Evolutionary conservation across 2,329 filamentous ascomycete species (phyloP).

Genomic region (Fusarium sp.): DNA sequence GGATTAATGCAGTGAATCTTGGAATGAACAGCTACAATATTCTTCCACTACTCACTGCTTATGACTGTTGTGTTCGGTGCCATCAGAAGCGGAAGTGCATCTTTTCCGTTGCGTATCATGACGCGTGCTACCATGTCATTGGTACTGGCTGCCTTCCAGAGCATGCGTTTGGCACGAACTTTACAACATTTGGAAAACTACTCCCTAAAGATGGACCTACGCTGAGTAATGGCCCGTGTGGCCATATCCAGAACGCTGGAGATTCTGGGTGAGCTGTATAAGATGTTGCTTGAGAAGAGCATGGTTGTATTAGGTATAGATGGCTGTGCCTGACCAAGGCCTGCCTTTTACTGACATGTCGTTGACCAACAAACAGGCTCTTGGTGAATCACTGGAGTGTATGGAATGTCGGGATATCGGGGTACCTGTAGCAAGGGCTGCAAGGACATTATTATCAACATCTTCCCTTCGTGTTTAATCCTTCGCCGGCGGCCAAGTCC

Average conservation of each 20-base stretch:
- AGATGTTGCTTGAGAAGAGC: no score
- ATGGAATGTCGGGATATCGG: no score
- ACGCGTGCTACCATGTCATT: neutral
- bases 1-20: neutral
- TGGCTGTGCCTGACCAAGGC: rapidly evolving
- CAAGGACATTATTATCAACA: neutral
- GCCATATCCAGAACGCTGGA: neutral
- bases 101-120: neutral
- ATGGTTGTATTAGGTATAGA: no score
- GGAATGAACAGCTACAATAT: neutral
- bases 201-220: neutral
- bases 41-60: neutral
- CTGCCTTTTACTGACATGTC: rapidly evolving
- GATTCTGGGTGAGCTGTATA: neutral
- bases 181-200: neutral
- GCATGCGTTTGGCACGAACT: neutral
- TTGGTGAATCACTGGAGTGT: no score
- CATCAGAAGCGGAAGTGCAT: neutral
- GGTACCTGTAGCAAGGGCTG: neutral
- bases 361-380: no score
- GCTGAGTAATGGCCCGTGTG: neutral
- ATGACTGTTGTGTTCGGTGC: neutral
- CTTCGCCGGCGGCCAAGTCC: neutral
- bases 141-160: neutral
- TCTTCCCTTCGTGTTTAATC: neutral